Evolutionary conservation across 306 rosid genomes (phyloP), one percentile per base, ranked within the genome.

Genomic region (Prunus mume): DNA sequence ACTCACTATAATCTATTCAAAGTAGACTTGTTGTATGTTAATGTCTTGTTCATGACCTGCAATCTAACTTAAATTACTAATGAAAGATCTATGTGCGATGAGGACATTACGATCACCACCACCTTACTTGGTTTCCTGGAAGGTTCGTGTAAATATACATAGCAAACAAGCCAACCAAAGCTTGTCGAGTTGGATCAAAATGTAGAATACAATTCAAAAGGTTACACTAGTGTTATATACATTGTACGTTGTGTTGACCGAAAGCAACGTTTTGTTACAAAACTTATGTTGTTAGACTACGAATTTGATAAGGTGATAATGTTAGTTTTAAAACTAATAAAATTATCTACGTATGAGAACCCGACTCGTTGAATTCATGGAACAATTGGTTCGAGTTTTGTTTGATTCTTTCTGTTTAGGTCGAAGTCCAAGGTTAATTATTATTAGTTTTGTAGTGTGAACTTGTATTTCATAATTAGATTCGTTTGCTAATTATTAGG

Each of bases 391-490:
- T 17, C 0, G 43, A 68, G 20, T 66, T 65, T 6, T 57, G 15
- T 60, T n/a, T 45, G 4, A 19, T 28, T 2, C n/a, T 38, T 28
- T 30, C 14, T 47, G 14, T 0, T 60, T 60, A 57, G 19, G 47
- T 58, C 15, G 4, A 67, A 78, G 61, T 70, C 62, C 22, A 17
- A 57, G 51, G 27, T 27, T 43, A 61, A 43, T 13, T 60, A 43
- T 13, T 60, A 34, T 34, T 24, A 20, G 5, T 28, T 60, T 14
- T 68, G 18, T 34, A 27, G n/a, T 80, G 65, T 57, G 65, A 80
- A 80, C 65, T 46, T 25, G 60, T 63, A 60, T n/a, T 20, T 74
- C 61, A 81, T 73, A 49, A 78, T 86, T 82, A 66, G 65, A 80
- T 71, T 74, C 55, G 41, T 84, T 46, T 20, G 77, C 76, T 81